Evolutionary conservation across 169 alveolate genomes (phyloP).

Genomic region (Cryptosporidium xiaoi): DNA sequence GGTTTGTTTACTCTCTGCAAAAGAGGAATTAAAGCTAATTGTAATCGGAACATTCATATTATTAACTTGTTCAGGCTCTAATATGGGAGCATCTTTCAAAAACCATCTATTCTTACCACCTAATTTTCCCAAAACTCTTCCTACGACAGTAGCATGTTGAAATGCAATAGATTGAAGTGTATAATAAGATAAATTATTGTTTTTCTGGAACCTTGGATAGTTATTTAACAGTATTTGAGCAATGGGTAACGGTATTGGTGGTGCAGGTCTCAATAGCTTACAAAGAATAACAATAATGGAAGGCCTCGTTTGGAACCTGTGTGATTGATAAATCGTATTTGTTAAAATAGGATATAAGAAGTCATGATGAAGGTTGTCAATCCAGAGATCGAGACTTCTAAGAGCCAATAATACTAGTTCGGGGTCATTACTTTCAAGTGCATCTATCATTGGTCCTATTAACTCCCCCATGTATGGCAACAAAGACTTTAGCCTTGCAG

Average conservation of each 20-base stretch:
- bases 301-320: slow-evolving; percentile 66
- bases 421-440: slow-evolving; percentile 69
- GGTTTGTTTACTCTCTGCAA: background rate
- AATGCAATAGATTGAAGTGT: slow-evolving; percentile 69
- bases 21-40: background rate
- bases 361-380: slow-evolving; percentile 79
- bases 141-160: slow-evolving; percentile 74
- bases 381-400: slow-evolving; percentile 79
- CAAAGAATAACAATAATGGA: slow-evolving; percentile 65
- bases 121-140: slow-evolving; percentile 77
- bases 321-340: slow-evolving; percentile 54
- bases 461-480: slow-evolving; percentile 72
- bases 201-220: slow-evolving; percentile 44
- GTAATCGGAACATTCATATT: slow-evolving; percentile 9
- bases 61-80: slow-evolving; percentile 6
- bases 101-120: slow-evolving; percentile 82
- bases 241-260: slow-evolving; percentile 64
- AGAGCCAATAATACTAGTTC: slow-evolving; percentile 76
- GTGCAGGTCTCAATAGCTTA: slow-evolving; percentile 64
- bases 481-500: slow-evolving; percentile 68
- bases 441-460: slow-evolving; percentile 63
- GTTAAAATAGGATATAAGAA: slow-evolving; percentile 79
- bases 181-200: slow-evolving; percentile 45
- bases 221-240: slow-evolving; percentile 49
- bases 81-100: slow-evolving; percentile 66